phyloP scores from a whole-genome alignment of 306 rosid species.

The Citrullus colocynthis region DNA sequence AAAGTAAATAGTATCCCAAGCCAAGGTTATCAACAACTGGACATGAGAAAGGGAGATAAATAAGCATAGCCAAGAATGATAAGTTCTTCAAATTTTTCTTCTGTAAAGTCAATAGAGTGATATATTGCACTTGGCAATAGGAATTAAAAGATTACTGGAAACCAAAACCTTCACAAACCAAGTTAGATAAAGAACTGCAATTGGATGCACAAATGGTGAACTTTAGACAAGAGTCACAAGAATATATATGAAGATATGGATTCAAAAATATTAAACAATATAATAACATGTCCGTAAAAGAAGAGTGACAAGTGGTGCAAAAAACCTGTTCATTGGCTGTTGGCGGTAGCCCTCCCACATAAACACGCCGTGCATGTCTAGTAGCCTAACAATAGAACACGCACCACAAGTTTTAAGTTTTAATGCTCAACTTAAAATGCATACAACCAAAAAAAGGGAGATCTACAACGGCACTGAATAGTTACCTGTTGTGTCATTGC shows the following conservation, averaged over 20 bases:
- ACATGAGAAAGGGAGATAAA: background rate
- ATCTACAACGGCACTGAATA: background rate
- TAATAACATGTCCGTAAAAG: background rate
- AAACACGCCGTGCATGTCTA: slow-evolving; percentile 94
- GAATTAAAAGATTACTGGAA: background rate
- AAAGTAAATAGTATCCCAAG: background rate
- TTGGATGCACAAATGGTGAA: background rate
- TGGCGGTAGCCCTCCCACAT: slow-evolving; percentile 97
- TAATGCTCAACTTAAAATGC: background rate
- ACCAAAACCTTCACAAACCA: background rate
- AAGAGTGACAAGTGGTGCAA: background rate
- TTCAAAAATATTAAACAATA: background rate
- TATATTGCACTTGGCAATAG: background rate
- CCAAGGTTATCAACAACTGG: background rate
- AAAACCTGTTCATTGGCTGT: slow-evolving; percentile 95
- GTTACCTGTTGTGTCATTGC: slow-evolving; percentile 99
- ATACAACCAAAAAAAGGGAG: background rate
- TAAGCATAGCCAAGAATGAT: background rate
- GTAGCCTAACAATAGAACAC: slow-evolving; percentile 54
- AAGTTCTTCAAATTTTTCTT: background rate
- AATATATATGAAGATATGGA: background rate
- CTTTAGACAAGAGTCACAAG: background rate
- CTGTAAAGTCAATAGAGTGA: background rate
- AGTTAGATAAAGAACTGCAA: background rate
- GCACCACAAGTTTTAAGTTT: background rate